Evolutionary conservation across 1,139 yeast genomes (phyloP).

Genomic region (Diutina siamensis): DNA sequence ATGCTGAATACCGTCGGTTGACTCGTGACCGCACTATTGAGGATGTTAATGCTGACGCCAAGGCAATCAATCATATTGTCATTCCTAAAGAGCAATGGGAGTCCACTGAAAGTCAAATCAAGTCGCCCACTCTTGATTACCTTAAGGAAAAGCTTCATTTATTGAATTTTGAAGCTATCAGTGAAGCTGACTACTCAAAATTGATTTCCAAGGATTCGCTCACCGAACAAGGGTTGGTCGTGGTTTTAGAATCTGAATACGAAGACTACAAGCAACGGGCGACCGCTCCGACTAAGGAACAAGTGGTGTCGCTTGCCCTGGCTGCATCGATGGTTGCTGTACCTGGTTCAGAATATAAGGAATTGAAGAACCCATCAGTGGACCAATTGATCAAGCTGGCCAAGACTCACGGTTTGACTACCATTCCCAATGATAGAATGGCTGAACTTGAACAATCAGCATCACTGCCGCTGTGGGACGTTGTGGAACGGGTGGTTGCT

Average conservation of each 20-base stretch:
- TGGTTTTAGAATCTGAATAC: background rate
- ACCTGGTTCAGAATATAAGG: slow-evolving; percentile 10
- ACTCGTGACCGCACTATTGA: background rate
- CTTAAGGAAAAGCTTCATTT: slow-evolving; percentile 11
- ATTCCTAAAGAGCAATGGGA: background rate
- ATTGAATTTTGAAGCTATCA: background rate
- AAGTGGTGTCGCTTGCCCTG: slow-evolving; percentile 11
- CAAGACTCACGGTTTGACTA: slow-evolving; percentile 8
- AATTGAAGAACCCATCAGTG: background rate
- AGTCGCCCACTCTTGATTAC: slow-evolving; percentile 13
- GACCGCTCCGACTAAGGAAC: background rate
- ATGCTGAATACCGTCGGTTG: slow-evolving; percentile 8
- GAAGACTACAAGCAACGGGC: slow-evolving; percentile 1
- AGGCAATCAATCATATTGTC: background rate
- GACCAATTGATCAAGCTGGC: slow-evolving; percentile 10
- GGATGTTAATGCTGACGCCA: background rate
- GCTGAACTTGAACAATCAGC: background rate
- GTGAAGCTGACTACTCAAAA: background rate
- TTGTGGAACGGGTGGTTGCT: slow-evolving; percentile 5
- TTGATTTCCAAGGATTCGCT: background rate
- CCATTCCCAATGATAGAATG: slow-evolving; percentile 15
- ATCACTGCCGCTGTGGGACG: slow-evolving; percentile 1
- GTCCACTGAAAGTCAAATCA: background rate
- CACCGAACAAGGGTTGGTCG: background rate
- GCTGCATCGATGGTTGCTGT: slow-evolving; percentile 13